Evolutionary conservation across 208 protist genomes (phyloP).

Genomic region (Herpetomonas tarakana): DNA sequence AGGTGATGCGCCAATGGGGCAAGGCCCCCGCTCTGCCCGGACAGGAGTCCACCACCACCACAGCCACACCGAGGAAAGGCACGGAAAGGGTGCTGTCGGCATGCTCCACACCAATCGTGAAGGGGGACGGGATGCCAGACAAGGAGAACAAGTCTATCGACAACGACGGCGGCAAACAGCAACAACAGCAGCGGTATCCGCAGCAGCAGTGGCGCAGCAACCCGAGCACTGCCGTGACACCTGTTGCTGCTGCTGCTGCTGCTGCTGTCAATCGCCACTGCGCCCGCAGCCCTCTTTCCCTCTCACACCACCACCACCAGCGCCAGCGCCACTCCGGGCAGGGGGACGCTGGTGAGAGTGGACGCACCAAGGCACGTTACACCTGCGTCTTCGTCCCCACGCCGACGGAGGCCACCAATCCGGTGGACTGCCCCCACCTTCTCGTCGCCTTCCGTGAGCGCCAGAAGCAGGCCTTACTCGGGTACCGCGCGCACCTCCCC

Average conservation of each 20-base stretch:
- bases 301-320: too few relatives aligned
- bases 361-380: neutral
- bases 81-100: too few relatives aligned
- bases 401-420: neutral
- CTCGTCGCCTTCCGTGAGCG: constrained; percentile 20
- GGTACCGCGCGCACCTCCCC: constrained; percentile 12
- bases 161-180: neutral
- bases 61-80: too few relatives aligned
- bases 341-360: neutral
- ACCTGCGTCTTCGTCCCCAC: constrained; percentile 8
- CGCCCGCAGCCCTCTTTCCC: too few relatives aligned
- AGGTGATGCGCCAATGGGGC: too few relatives aligned
- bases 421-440: constrained; percentile 22
- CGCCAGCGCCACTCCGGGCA: neutral
- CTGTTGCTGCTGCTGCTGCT: too few relatives aligned
- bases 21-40: too few relatives aligned
- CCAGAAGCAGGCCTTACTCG: constrained; percentile 18
- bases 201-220: neutral
- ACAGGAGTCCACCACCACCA: too few relatives aligned
- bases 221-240: neutral
- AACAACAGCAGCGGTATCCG: too few relatives aligned
- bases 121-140: too few relatives aligned
- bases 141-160: neutral
- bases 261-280: neutral
- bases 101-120: too few relatives aligned